Percentiles rank a stretch among this genome's conserved stretches.
Conservation (phyloP, 192 early-diverging fungal species). For the Backusella psychrophila region DNA sequence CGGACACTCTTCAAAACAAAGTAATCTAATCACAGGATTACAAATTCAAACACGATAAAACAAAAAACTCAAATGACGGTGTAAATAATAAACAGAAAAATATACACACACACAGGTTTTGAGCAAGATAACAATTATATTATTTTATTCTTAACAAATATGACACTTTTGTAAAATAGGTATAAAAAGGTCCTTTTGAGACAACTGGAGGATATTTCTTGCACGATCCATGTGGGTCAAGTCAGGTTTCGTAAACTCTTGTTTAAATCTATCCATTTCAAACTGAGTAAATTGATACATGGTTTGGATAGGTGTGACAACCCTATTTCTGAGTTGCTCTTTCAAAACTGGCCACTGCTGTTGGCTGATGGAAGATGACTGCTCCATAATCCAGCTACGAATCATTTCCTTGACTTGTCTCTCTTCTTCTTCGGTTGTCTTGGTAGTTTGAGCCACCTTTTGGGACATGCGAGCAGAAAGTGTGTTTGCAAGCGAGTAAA, state of each 20-base stretch:
- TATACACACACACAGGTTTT: background rate
- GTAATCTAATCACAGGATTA: background rate
- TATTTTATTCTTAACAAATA: slow-evolving; percentile 1
- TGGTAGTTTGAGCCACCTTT: background rate
- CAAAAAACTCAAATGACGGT: background rate
- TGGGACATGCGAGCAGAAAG: background rate
- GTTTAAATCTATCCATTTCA: slow-evolving; percentile 5
- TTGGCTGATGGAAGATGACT: background rate
- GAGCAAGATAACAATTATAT: background rate
- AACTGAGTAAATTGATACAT: slow-evolving; percentile 11
- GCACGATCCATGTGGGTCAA: background rate
- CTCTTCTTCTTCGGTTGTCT: background rate
- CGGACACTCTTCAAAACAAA: background rate
- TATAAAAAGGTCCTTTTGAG: slow-evolving; percentile 7
- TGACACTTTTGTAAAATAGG: slow-evolving; percentile 2
- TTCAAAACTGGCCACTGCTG: background rate
- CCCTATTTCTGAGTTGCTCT: background rate
- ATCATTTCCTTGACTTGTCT: slow-evolving; percentile 1
- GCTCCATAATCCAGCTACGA: slow-evolving; percentile 2
- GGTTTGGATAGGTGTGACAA: background rate
- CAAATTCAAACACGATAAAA: background rate
- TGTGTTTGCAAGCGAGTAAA: background rate
- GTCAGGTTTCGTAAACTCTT: slow-evolving; percentile 1
- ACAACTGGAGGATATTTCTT: slow-evolving; percentile 1
- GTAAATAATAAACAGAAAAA: background rate